Conservation (phyloP, 306 rosid species). For the Cucurbita moschata region DNA sequence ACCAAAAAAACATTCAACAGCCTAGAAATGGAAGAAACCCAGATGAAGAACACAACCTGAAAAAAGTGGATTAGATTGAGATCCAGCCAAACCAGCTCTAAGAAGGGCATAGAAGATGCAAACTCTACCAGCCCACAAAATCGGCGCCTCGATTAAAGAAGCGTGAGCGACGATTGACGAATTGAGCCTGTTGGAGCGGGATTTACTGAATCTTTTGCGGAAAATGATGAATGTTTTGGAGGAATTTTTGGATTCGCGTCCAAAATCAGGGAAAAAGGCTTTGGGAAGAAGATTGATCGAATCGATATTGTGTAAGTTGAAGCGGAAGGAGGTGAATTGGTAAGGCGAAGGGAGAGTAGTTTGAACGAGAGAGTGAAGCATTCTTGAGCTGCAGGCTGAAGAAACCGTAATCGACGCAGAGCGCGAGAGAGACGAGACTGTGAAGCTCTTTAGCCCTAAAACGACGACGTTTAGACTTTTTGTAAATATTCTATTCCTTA, state of each 20-base stretch:
- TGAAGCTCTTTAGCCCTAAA: not conserved
- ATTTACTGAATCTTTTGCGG: slow-evolving; percentile 11
- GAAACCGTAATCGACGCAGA: not conserved
- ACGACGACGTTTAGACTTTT: not conserved
- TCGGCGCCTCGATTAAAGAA: slow-evolving; percentile 67
- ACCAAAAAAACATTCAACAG: not conserved
- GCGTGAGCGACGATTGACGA: slow-evolving; percentile 13
- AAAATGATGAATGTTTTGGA: slow-evolving; percentile 23
- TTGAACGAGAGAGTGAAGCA: slow-evolving; percentile 51
- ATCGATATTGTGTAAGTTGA: not conserved
- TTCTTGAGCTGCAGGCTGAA: slow-evolving; percentile 8
- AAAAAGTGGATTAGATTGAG: slow-evolving; percentile 61
- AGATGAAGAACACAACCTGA: slow-evolving; percentile 34
- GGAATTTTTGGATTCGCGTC: slow-evolving; percentile 11
- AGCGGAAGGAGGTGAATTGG: slow-evolving; percentile 1
- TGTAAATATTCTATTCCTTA: no score
- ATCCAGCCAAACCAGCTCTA: slow-evolving; percentile 81
- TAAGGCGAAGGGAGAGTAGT: slow-evolving; percentile 18
- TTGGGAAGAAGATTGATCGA: slow-evolving; percentile 28
- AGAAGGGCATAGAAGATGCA: slow-evolving; percentile 80
- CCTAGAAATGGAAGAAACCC: not conserved
- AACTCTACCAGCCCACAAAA: slow-evolving; percentile 74
- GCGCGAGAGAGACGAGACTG: not conserved
- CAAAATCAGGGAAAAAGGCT: slow-evolving; percentile 25
- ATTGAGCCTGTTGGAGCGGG: not conserved